Percentiles rank a stretch among this genome's conserved stretches.
Conservation (phyloP, 768 basidiomycete genomes). For the Pleurotus eryngii region DNA sequence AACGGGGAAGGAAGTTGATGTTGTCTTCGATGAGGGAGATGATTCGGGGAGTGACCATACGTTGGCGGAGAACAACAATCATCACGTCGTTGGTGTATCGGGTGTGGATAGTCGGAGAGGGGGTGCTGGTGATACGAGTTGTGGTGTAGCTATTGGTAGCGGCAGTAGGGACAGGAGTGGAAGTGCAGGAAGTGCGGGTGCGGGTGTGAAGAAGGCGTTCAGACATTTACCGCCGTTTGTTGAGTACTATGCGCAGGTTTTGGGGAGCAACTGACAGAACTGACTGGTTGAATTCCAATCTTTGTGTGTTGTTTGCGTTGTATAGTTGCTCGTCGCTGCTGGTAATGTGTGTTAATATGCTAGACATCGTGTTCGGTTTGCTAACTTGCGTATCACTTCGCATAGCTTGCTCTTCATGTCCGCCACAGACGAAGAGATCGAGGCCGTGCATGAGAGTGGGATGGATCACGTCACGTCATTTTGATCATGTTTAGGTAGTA, state of each 20-base stretch:
- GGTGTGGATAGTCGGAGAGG: too few relatives aligned
- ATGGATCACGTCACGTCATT: slow-evolving; percentile 91
- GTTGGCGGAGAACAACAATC: slow-evolving; percentile 36
- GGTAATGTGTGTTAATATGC: slow-evolving; percentile 38
- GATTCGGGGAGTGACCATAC: slow-evolving; percentile 68
- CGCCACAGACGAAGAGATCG: slow-evolving; percentile 88
- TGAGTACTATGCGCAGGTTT: slow-evolving; percentile 32
- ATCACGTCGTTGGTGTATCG: not conserved
- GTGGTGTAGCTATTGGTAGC: slow-evolving; percentile 11
- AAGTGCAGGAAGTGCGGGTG: too few relatives aligned
- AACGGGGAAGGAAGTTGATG: too few relatives aligned
- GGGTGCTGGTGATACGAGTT: too few relatives aligned
- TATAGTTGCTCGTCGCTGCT: slow-evolving; percentile 66
- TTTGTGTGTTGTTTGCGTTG: not conserved
- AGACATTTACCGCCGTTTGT: slow-evolving; percentile 89
- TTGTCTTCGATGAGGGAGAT: slow-evolving; percentile 28
- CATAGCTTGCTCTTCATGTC: slow-evolving; percentile 82
- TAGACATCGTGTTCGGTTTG: not conserved
- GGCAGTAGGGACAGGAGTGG: slow-evolving; percentile 18
- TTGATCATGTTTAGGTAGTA: slow-evolving; percentile 83
- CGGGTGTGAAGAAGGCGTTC: slow-evolving; percentile 46
- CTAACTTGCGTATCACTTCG: not conserved
- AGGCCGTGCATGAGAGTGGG: slow-evolving; percentile 60
- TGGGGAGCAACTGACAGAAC: too few relatives aligned
- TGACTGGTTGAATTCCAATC: too few relatives aligned